Evolutionary conservation across 352 stramenopile genomes (phyloP), one percentile per base, ranked within the genome.

Genomic region (Pythium rhizo-oryzae): DNA sequence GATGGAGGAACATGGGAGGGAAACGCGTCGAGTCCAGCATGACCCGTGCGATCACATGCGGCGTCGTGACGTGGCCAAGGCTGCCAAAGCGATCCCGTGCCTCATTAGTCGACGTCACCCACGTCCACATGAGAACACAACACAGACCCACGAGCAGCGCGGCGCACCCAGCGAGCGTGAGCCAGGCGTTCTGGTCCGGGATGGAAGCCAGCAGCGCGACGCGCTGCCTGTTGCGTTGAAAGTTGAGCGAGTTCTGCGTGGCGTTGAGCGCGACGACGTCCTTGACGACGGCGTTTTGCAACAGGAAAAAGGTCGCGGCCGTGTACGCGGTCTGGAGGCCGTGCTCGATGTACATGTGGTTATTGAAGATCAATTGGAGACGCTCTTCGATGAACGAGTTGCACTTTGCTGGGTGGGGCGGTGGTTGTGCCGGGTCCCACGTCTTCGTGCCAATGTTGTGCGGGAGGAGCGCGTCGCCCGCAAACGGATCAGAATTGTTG

Each of bases 301-400:
- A 46, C 13, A 58, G 15, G 28, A 58, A 58, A 16, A 58, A 46
- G 5, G 52, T 58, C 52, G 52, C 52, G 33, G 52, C 52, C 30
- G 52, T 58, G 52, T 58, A 58, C 6, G 52, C 52, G 1, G 52
- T 44, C 18, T 58, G 52, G 15, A 58, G 33, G 7, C 52, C 30
- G 28, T 58, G 28, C 18, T 58, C 52, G 16, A 58, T 58, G 30
- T 44, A 58, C 16, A 58, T 25, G 52, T 58, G 52, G 52, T 46
- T 58, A 15, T 58, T 25, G 13, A 58, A 9, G 12, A 25, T 8
- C 5, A 33, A 4, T 8, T 28, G 33, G 1, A 58, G 25, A 4
- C 28, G 52, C 12, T 37, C 18, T 33, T 58, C 52, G 24, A 58
- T 21, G 19, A 28, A n/a, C 5, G 28, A 28, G 18, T 25, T 25